Evolutionary conservation across 805 yeast species (phyloP).

Genomic region (Clavispora vitiphila): DNA sequence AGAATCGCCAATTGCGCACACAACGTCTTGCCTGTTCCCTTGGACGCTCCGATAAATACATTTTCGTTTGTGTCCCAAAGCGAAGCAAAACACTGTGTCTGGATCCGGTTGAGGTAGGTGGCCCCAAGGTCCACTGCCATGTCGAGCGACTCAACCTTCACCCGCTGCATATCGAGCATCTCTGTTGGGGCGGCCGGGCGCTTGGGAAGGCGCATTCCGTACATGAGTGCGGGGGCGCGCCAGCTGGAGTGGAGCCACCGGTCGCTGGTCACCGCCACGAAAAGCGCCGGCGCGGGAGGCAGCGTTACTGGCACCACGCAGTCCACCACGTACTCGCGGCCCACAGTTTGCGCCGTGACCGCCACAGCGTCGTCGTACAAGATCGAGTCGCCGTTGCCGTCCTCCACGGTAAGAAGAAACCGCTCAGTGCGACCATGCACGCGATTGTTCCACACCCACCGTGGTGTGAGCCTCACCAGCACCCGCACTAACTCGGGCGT

Average conservation of each 20-base stretch:
- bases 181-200: conserved; percentile 60
- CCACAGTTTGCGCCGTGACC: conserved; percentile 46
- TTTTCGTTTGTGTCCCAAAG: conserved; percentile 56
- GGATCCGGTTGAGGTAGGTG: conserved; percentile 59
- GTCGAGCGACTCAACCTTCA: conserved; percentile 40
- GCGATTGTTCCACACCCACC: conserved; percentile 71
- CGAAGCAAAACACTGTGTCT: conserved; percentile 63
- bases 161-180: conserved; percentile 45
- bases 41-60: conserved; percentile 63
- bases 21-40: conserved; percentile 71
- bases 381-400: conserved; percentile 73
- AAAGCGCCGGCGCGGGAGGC: conserved; percentile 66
- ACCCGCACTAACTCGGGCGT: conserved; percentile 64
- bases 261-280: conserved; percentile 69
- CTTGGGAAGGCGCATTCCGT: conserved; percentile 51
- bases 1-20: conserved; percentile 71
- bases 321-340: conserved; percentile 53
- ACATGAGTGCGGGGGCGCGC: conserved; percentile 55
- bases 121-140: conserved; percentile 24
- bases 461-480: conserved; percentile 61
- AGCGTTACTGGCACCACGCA: conserved; percentile 52
- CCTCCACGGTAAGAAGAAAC: conserved; percentile 73
- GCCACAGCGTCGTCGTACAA: conserved; percentile 54
- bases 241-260: conserved; percentile 78
- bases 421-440: conserved; percentile 63